Base-by-base conservation (phyloP, 2,329 filamentous ascomycete species). In the Dothistroma pini region DNA sequence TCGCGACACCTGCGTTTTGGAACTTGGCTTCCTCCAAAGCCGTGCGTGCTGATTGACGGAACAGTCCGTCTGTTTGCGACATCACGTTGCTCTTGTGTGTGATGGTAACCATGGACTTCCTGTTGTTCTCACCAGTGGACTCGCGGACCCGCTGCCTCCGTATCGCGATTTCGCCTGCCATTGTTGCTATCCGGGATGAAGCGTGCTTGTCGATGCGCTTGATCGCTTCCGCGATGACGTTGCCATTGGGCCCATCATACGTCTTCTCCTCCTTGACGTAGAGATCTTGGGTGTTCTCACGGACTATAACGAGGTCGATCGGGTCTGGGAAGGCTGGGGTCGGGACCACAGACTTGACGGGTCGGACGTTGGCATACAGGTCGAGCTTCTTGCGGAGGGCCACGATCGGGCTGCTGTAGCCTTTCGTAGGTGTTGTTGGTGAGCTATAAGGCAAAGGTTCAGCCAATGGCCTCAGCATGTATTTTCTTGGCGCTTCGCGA, bases 81-180 rank as follows among this genome's bases (percentile, higher is more conserved):
- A 99, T 85, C 22, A 99, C 95, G 79, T 99, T 99, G 77, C 89
- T 93, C 83, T 99, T 99, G 84, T 99, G 95, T 54, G 95, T 97
- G 76, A 99, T 91, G 62, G 95, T 99, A 63, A 99, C 93, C 70
- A 93, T 83, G 31, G 92, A 87, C 50, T 79, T 74, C 56, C 78
- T 77, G 79, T 92, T 89, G 66, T 89, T 87, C 75, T 79, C 71
- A 22, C 71, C 75, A n/a, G 78, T 78, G 9, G 79, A 75, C 44
- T 87, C 83, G 64, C 93, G 86, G 70, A 96, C 87, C 74, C 89
- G 88, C 75, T 96, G 90, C 67, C 95, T 84, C 57, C 92, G 87
- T 63, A 96, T 80, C 14, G 95, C 95, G 75, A 99, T 96, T 72
- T 97, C 92, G 60, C 93, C 95, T 8, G 95, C 95, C 82, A 97